Evolutionary conservation across 768 basidiomycete species (phyloP).

Genomic region (Lactifluus pinguis): DNA sequence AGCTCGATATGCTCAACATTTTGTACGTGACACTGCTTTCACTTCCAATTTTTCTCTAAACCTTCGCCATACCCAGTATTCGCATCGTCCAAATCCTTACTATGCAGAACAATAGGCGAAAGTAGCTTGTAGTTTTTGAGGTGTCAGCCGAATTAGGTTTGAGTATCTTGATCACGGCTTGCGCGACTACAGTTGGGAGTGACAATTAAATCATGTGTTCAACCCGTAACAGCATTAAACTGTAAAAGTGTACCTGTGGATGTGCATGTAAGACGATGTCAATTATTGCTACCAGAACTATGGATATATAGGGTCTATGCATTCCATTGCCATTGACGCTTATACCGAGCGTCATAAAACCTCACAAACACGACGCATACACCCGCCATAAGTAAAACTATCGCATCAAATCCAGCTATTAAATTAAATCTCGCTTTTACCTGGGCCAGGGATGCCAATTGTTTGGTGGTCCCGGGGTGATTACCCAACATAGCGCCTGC

Average conservation of each 20-base stretch:
- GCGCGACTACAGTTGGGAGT: not conserved
- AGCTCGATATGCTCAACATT: constrained; percentile 86
- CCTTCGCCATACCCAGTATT: constrained; percentile 36
- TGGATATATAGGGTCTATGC: constrained; percentile 22
- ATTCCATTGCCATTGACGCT: constrained; percentile 34
- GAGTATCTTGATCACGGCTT: not conserved
- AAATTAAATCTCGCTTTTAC: constrained; percentile 29
- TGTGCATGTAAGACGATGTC: not conserved
- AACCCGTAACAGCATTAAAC: not conserved
- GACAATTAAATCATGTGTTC: not conserved
- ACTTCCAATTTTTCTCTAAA: constrained; percentile 13
- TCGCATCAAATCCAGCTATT: constrained; percentile 33
- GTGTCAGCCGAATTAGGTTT: not conserved
- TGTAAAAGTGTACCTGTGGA: not conserved
- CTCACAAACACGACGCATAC: constrained; percentile 34
- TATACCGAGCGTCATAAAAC: constrained; percentile 34
- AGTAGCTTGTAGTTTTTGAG: constrained; percentile 24
- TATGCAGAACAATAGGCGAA: constrained; percentile 54
- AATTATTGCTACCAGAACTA: not conserved
- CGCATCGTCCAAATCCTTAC: constrained; percentile 73
- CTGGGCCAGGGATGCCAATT: not conserved
- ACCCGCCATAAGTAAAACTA: constrained; percentile 29
- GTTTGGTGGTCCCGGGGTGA: constrained; percentile 18
- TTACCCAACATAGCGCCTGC: constrained; percentile 34
- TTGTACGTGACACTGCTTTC: constrained; percentile 41